These are phyloP conservation scores for Isatis lusitanica DNA, from an alignment of 441 rosid genomes.

Conservation along the genomic window DNA sequence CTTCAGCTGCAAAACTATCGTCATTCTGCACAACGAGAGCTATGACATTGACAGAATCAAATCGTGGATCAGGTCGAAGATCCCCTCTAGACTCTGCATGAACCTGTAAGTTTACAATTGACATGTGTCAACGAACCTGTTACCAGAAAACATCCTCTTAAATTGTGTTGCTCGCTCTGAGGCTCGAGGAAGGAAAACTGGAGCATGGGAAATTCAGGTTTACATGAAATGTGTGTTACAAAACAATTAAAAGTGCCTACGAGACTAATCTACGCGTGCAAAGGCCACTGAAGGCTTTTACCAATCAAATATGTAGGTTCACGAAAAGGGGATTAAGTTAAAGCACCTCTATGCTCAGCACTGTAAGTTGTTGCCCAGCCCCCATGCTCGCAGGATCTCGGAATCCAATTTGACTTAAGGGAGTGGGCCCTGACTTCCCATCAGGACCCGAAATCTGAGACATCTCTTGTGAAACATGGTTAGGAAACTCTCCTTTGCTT, in stretches of 20 bases:
- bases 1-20: slow-evolving; percentile 45
- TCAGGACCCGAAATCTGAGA: slow-evolving; percentile 95
- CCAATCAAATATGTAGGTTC: background rate
- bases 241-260: slow-evolving; percentile 4
- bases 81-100: slow-evolving; percentile 90
- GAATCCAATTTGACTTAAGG: slow-evolving; percentile 93
- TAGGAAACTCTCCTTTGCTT: slow-evolving; percentile 40
- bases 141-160: slow-evolving; percentile 12
- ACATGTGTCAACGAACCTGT: slow-evolving; percentile 13
- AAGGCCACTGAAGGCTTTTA: background rate
- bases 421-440: slow-evolving; percentile 74
- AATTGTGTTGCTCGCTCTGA: background rate
- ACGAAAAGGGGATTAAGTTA: slow-evolving; percentile 2
- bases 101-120: slow-evolving; percentile 50
- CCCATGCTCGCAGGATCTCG: slow-evolving; percentile 97
- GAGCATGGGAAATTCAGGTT: background rate
- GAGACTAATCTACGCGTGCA: slow-evolving; percentile 6
- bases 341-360: slow-evolving; percentile 90
- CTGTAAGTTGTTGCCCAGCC: slow-evolving; percentile 90
- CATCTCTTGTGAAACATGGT: slow-evolving; percentile 49
- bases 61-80: slow-evolving; percentile 83
- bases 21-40: slow-evolving; percentile 79
- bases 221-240: background rate
- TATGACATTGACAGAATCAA: slow-evolving; percentile 73
- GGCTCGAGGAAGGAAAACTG: slow-evolving; percentile 11